Conservation (phyloP, 192 early-diverging fungal genomes). For the Coemansia interrupta region DNA sequence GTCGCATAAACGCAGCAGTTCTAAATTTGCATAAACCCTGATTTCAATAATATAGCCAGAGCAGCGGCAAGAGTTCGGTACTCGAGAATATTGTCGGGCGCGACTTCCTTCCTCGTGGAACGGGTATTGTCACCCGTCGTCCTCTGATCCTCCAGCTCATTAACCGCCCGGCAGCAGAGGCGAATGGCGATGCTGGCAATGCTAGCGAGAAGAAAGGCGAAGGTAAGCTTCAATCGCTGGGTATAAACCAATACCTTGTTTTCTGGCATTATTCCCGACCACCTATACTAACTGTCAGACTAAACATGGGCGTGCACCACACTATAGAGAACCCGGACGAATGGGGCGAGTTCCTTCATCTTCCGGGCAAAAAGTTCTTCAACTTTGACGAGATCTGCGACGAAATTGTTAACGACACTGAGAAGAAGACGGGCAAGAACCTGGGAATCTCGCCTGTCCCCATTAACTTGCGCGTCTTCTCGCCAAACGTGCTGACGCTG, state of each 20-base stretch:
- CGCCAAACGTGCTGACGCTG: conserved; percentile 97
- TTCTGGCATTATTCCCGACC: not conserved
- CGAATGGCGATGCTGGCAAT: conserved; percentile 18
- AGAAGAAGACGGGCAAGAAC: conserved; percentile 79
- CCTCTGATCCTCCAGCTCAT: conserved; percentile 96
- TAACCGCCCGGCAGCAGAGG: conserved; percentile 68
- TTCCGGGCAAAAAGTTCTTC: conserved; percentile 93
- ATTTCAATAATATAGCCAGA: conserved; percentile 56
- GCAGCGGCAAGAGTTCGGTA: conserved; percentile 93
- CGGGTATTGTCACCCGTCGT: conserved; percentile 95
- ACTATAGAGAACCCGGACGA: conserved; percentile 68
- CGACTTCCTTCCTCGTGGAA: conserved; percentile 97
- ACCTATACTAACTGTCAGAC: not conserved
- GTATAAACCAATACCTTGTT: not conserved
- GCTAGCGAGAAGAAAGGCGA: conserved; percentile 40
- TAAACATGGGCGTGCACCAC: conserved; percentile 2
- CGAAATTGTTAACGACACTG: conserved; percentile 92
- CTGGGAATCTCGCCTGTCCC: conserved; percentile 89
- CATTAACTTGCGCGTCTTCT: conserved; percentile 96
- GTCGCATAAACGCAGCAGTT: not conserved
- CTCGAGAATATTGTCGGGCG: conserved; percentile 99
- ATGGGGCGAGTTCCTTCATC: conserved; percentile 99
- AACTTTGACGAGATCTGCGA: conserved; percentile 97
- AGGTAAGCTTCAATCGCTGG: conserved; percentile 34
- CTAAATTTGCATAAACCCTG: not conserved